Evolutionary conservation across 805 yeast species (phyloP), one percentile per base, ranked within the genome.

Genomic region (Schizosaccharomyces osmophilus): DNA sequence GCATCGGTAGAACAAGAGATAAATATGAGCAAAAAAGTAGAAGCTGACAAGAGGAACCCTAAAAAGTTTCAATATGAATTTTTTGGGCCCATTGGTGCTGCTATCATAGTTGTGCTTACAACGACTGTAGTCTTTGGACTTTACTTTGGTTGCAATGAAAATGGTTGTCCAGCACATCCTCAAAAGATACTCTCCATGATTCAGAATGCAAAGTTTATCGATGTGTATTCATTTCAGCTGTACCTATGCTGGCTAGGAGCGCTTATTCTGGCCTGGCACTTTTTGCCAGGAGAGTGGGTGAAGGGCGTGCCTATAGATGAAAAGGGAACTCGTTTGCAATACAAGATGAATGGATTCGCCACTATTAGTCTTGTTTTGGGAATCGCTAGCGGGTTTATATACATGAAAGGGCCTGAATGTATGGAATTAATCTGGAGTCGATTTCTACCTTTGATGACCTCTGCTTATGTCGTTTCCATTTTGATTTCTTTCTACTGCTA

Each of bases 51-150:
- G 26, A 26, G 3, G 39, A 11, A 51, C 8, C 51, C 26, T 13
- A 45, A 45, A 29, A 8, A 22, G n/a, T 51, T 51, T 15, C 15
- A 51, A 51, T 51, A 51, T 17, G 97, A 89, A 70, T 89, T 89
- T 70, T 78, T 78, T 36, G 97, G 97, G 0, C 70, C 78, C 5
- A 69, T 78, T 0, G 97, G 97, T 4, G 87, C 93, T 0, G 42
- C 79, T 1, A 76, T 74, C 4, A 78, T 89, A 62, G 72, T 88
- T 0, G 13, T 80, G 0, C 82, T 83, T 0, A 74, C 89, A 19
- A 95, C 96, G 0, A 55, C 75, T 0, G 73, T 86, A 6, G 75
- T 84, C 22, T 70, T 81, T 5, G 70, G 77, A 26, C 75, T 88
- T 62, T 81, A 81, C 61, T 75, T 83, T 61, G 71, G 81, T 63